Evolutionary conservation across 768 basidiomycete genomes (phyloP).

Genomic region (Amanita phalloides): DNA sequence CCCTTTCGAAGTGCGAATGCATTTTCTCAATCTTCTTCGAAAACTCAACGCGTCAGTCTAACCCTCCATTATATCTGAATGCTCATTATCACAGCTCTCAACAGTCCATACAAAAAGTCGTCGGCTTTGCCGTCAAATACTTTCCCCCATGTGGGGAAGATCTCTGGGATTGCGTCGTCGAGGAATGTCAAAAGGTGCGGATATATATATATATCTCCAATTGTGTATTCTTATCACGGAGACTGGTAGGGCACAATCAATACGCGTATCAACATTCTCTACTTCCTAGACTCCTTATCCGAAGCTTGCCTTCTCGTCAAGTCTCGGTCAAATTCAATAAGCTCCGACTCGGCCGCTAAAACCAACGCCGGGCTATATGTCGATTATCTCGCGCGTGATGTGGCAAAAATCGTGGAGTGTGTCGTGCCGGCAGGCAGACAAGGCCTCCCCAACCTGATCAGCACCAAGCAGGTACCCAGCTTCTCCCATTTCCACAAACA

Average conservation of each 20-base stretch:
- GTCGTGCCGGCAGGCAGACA: conserved; percentile 88
- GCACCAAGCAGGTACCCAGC: conserved; percentile 62
- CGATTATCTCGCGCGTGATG: conserved; percentile 67
- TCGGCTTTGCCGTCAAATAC: conserved; percentile 76
- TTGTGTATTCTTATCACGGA: not conserved
- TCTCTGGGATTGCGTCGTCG: conserved; percentile 87
- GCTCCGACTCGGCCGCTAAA: conserved; percentile 15
- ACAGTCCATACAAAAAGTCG: conserved; percentile 82
- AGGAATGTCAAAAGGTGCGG: conserved; percentile 80
- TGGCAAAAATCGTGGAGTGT: conserved; percentile 64
- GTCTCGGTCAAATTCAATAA: conserved; percentile 36
- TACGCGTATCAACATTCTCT: conserved; percentile 86
- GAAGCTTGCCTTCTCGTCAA: conserved; percentile 65
- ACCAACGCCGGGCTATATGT: conserved; percentile 51
- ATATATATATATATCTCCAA: not conserved
- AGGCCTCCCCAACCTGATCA: conserved; percentile 79
- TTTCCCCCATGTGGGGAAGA: conserved; percentile 83
- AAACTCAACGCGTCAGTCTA: conserved; percentile 54
- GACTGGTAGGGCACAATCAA: conserved; percentile 69
- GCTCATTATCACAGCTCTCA: conserved; percentile 45
- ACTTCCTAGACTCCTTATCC: conserved; percentile 83
- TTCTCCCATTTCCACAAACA: not conserved
- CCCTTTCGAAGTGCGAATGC: conserved; percentile 66
- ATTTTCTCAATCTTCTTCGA: conserved; percentile 52
- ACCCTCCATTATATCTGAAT: conserved; percentile 14